Conservation (phyloP, 768 basidiomycete species). For the Gelatoporia subvermispora region DNA sequence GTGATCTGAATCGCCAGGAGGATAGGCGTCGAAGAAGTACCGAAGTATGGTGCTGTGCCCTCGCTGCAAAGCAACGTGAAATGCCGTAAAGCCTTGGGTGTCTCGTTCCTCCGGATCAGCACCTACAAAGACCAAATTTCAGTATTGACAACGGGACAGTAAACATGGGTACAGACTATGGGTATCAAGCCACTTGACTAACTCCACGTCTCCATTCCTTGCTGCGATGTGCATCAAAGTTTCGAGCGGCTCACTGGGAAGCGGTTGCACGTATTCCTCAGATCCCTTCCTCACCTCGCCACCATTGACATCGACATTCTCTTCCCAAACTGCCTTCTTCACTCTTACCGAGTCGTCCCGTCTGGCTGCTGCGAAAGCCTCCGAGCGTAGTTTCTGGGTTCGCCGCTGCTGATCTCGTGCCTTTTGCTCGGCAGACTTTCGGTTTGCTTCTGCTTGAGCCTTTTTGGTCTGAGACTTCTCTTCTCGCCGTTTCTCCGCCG, state of each 20-base stretch:
- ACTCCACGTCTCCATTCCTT: slow-evolving; percentile 45
- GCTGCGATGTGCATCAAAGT: slow-evolving; percentile 69
- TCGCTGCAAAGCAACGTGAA: slow-evolving; percentile 57
- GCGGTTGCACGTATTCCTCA: slow-evolving; percentile 41
- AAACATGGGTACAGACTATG: slow-evolving; percentile 48
- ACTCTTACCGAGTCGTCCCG: slow-evolving; percentile 46
- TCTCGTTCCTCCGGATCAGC: slow-evolving; percentile 72
- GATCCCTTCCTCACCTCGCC: slow-evolving; percentile 60
- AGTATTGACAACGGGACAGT: slow-evolving; percentile 2
- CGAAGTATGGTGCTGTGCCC: slow-evolving; percentile 50
- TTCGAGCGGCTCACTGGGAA: slow-evolving; percentile 53
- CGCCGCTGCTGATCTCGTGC: slow-evolving; percentile 42
- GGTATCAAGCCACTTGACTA: slow-evolving; percentile 66
- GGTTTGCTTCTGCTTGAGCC: slow-evolving; percentile 44
- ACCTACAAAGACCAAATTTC: slow-evolving; percentile 35
- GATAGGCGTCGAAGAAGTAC: slow-evolving; percentile 58
- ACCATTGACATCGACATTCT: slow-evolving; percentile 63
- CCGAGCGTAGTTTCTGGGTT: slow-evolving; percentile 53
- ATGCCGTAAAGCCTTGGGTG: slow-evolving; percentile 50
- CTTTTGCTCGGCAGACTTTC: slow-evolving; percentile 46
- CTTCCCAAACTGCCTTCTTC: slow-evolving; percentile 64
- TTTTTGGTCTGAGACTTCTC: slow-evolving; percentile 51
- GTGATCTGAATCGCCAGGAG: slow-evolving; percentile 49
- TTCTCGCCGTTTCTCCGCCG: slow-evolving; percentile 55
- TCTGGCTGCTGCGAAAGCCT: slow-evolving; percentile 63